These are phyloP conservation scores for Vaccinium vitisidaea DNA, from an alignment of 148 eudicot species.

Conservation along the genomic window DNA sequence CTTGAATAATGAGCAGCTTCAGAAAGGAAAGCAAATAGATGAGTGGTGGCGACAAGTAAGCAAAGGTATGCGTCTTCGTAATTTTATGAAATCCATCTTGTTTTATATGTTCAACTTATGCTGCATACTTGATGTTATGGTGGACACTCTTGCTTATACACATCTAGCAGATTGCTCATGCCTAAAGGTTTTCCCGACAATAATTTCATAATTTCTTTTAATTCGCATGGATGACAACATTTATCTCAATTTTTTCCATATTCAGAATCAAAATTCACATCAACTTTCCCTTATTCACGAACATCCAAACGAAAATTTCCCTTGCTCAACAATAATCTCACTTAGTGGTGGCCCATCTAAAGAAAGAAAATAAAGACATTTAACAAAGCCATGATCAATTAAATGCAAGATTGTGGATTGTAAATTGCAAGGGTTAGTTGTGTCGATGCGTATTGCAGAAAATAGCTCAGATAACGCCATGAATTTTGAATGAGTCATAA, in stretches of 20 bases:
- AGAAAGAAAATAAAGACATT: neutral
- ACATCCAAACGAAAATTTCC: neutral
- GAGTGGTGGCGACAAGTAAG: constrained; percentile 98
- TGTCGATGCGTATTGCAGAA: neutral
- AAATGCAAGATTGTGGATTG: neutral
- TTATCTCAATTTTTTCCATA: neutral
- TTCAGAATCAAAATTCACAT: neutral
- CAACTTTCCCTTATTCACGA: neutral
- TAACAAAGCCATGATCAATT: neutral
- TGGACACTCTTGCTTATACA: neutral
- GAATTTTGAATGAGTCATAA: neutral
- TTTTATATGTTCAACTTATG: neutral
- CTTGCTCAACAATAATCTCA: neutral
- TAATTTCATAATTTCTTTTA: neutral
- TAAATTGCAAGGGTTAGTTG: neutral
- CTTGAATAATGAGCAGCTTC: constrained; percentile 84
- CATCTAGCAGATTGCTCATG: neutral
- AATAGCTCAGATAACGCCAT: neutral
- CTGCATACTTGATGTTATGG: neutral
- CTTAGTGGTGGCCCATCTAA: neutral
- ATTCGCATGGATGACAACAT: neutral
- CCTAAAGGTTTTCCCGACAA: neutral
- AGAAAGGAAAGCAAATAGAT: constrained; percentile 97
- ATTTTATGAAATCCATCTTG: neutral
- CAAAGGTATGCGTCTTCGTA: constrained; percentile 55